These are phyloP conservation scores for Pythium biforme DNA, from an alignment of 352 stramenopile species.

Conservation along the genomic window DNA sequence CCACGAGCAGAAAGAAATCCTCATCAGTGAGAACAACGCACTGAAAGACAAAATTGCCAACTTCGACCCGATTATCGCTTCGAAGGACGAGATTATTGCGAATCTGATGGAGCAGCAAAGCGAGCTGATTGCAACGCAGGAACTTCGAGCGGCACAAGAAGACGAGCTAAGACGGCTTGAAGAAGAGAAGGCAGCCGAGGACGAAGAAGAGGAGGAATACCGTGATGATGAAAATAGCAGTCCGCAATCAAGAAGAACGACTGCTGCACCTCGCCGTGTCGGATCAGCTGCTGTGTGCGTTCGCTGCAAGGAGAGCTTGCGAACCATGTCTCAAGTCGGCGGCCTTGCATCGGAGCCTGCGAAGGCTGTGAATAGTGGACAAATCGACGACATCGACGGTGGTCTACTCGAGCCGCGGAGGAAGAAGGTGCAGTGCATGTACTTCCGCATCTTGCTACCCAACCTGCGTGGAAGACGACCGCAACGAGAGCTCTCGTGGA, in stretches of 20 bases:
- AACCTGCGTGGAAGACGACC: constrained; percentile 85
- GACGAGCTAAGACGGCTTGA: constrained; percentile 43
- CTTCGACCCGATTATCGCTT: constrained; percentile 38
- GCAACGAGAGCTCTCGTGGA: constrained; percentile 77
- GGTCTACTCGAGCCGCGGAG: constrained; percentile 27
- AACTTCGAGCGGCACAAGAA: constrained; percentile 49
- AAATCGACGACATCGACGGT: not conserved
- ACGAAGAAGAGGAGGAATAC: constrained; percentile 33
- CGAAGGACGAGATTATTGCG: constrained; percentile 68
- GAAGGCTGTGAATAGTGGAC: not conserved
- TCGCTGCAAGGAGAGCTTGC: constrained; percentile 57
- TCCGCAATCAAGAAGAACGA: not conserved
- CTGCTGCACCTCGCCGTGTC: not conserved
- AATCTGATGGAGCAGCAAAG: constrained; percentile 77
- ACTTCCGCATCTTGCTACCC: constrained; percentile 89
- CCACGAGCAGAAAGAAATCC: constrained; percentile 34
- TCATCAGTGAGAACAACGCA: constrained; percentile 31
- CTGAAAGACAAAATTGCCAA: constrained; percentile 43
- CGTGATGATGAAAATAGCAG: not conserved
- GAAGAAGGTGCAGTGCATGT: constrained; percentile 78
- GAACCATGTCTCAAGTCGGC: constrained; percentile 34
- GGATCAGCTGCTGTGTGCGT: constrained; percentile 41
- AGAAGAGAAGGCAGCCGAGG: constrained; percentile 40
- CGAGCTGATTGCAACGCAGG: constrained; percentile 60
- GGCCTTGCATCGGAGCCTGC: constrained; percentile 2